Evolutionary conservation across 352 stramenopile genomes (phyloP).

Genomic region (Phytophthora boehmeriae): DNA sequence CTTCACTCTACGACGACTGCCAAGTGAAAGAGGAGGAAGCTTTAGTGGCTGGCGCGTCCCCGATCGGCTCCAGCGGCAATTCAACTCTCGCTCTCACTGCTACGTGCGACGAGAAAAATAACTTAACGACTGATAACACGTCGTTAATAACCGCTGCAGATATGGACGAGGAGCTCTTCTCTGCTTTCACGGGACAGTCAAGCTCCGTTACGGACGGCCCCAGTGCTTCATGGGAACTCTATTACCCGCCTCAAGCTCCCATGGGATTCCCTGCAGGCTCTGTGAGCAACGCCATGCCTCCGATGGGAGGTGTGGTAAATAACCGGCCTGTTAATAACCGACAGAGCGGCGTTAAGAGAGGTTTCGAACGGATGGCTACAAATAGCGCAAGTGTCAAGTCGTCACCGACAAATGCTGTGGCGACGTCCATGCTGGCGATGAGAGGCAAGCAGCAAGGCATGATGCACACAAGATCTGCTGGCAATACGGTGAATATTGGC

Average conservation of each 20-base stretch:
- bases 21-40: conserved; percentile 37
- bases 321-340: neutral
- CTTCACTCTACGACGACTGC: conserved; percentile 27
- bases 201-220: neutral
- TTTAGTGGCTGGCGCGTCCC: conserved; percentile 22
- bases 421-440: conserved; percentile 80
- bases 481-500: conserved; percentile 45
- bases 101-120: conserved; percentile 1
- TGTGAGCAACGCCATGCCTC: conserved; percentile 24
- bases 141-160: conserved; percentile 22
- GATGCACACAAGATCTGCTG: conserved; percentile 14
- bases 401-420: conserved; percentile 57
- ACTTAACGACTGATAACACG: neutral
- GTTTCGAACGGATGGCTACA: conserved; percentile 39
- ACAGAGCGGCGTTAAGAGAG: conserved; percentile 54
- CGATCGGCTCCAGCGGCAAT: conserved; percentile 11
- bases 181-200: conserved; percentile 36
- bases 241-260: conserved; percentile 34
- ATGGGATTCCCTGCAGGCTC: conserved; percentile 17
- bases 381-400: conserved; percentile 21
- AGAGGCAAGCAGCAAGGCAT: conserved; percentile 28
- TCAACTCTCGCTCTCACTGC: conserved; percentile 22
- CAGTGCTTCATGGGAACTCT: conserved; percentile 47
- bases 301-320: neutral
- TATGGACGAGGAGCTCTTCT: conserved; percentile 63